phyloP scores from a whole-genome alignment of 1,284 basidiomycete species.

The Porodaedalea pini region DNA sequence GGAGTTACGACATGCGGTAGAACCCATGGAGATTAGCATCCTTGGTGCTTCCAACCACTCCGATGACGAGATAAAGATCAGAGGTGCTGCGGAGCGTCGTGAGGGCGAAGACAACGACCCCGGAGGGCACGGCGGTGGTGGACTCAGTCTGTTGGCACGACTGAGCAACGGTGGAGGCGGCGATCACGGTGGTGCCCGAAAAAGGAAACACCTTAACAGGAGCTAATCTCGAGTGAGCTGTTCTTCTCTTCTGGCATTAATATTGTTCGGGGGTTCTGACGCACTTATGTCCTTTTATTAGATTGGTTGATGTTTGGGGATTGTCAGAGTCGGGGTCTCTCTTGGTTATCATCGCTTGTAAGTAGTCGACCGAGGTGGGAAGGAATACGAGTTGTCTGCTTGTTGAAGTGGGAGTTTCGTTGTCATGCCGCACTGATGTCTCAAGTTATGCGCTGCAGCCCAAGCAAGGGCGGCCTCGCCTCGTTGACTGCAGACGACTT shows the following conservation, averaged over 20 bases:
- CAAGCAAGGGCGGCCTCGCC: background rate
- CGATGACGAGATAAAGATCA: constrained; percentile 13
- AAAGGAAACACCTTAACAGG: constrained; percentile 3
- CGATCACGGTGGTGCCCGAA: constrained; percentile 3
- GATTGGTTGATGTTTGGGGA: too few species aligned
- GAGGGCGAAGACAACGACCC: background rate
- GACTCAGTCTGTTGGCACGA: constrained; percentile 7
- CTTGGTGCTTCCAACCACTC: background rate
- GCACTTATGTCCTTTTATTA: too few species aligned
- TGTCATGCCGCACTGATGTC: constrained; percentile 5
- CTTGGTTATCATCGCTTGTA: background rate
- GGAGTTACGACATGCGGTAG: background rate
- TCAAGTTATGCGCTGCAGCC: background rate
- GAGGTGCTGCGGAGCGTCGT: constrained; percentile 16
- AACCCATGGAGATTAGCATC: background rate
- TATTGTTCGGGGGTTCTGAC: too few species aligned
- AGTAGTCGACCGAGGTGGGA: background rate
- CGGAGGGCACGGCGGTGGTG: background rate
- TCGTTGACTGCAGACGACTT: constrained; percentile 6
- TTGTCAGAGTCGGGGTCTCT: too few species aligned
- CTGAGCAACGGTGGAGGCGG: background rate
- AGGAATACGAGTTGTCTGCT: background rate
- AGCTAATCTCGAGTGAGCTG: background rate
- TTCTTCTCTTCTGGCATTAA: too few species aligned
- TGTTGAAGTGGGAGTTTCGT: background rate